Evolutionary conservation across 352 stramenopile genomes (phyloP).

Genomic region (Phytophthora sojae): DNA sequence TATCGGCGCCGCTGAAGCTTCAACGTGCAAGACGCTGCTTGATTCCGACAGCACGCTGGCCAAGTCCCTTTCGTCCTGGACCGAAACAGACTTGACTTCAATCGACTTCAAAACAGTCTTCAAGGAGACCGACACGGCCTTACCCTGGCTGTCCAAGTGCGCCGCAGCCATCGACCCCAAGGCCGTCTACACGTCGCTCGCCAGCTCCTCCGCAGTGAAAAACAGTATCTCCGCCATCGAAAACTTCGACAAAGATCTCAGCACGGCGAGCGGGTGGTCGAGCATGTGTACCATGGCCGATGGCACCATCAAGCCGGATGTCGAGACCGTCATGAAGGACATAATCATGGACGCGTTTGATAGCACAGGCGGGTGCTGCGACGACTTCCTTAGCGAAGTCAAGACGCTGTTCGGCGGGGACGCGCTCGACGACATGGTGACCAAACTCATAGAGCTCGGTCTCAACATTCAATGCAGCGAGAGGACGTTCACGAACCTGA

Average conservation of each 20-base stretch:
- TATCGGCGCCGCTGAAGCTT: constrained; percentile 1
- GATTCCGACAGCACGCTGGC: constrained; percentile 12
- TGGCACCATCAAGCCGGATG: constrained; percentile 40
- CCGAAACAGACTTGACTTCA: background rate
- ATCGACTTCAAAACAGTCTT: constrained; percentile 31
- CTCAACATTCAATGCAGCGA: constrained; percentile 43
- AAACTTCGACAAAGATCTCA: constrained; percentile 4
- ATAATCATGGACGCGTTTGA: constrained; percentile 34
- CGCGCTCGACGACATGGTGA: constrained; percentile 38
- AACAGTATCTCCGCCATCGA: constrained; percentile 38
- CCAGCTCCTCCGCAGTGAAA: constrained; percentile 25
- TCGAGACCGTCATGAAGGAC: constrained; percentile 33
- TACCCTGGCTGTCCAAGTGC: constrained; percentile 59
- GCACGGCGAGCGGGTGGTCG: constrained; percentile 6
- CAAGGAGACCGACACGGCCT: constrained; percentile 26
- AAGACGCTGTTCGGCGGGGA: constrained; percentile 37
- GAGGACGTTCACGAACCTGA: constrained; percentile 45
- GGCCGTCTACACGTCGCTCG: constrained; percentile 21
- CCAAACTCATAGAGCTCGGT: constrained; percentile 35
- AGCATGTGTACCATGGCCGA: constrained; percentile 39
- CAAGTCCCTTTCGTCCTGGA: constrained; percentile 5
- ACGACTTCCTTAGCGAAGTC: constrained; percentile 47
- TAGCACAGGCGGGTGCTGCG: constrained; percentile 44
- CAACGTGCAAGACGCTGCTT: constrained; percentile 23
- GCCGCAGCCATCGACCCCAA: constrained; percentile 42